Percentiles rank a stretch among this genome's conserved stretches.
Conservation (phyloP, 2,329 filamentous ascomycete species). For the Nannizziopsis barbatae region DNA sequence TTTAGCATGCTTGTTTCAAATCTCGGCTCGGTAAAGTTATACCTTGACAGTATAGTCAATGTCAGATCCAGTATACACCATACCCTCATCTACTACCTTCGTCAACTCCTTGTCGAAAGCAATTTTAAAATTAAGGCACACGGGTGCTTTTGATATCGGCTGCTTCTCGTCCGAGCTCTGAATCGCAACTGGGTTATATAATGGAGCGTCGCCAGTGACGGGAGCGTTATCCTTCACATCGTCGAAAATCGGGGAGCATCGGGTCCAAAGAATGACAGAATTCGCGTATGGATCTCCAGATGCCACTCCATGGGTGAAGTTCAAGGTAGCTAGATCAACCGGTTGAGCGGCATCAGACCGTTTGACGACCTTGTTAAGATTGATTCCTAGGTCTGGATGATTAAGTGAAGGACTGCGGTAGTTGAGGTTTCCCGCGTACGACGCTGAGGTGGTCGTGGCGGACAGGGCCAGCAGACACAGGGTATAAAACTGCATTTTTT, state of each 20-base stretch:
- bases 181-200: conserved; percentile 55
- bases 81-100: conserved; percentile 45
- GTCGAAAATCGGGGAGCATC: conserved; percentile 32
- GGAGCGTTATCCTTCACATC: conserved; percentile 43
- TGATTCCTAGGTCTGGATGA: conserved; percentile 52
- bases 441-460: conserved; percentile 9
- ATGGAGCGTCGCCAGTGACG: conserved; percentile 45
- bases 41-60: conserved; percentile 67
- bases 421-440: conserved; percentile 26
- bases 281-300: conserved; percentile 37
- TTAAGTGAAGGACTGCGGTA: conserved; percentile 56
- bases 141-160: conserved; percentile 55
- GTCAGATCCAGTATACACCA: conserved; percentile 58
- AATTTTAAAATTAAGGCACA: conserved; percentile 55
- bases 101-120: conserved; percentile 38
- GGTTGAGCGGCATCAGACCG: conserved; percentile 40
- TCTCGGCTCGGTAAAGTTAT: conserved; percentile 23
- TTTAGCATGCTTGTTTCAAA: not conserved
- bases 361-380: conserved; percentile 51
- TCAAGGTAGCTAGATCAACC: conserved; percentile 40
- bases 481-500: conserved; percentile 1
- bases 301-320: conserved; percentile 54
- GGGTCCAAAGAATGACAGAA: conserved; percentile 37
- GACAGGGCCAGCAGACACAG: conserved; percentile 10
- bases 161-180: conserved; percentile 21